Evolutionary conservation across 768 basidiomycete species (phyloP).

Genomic region (Trametes cinnabarina): DNA sequence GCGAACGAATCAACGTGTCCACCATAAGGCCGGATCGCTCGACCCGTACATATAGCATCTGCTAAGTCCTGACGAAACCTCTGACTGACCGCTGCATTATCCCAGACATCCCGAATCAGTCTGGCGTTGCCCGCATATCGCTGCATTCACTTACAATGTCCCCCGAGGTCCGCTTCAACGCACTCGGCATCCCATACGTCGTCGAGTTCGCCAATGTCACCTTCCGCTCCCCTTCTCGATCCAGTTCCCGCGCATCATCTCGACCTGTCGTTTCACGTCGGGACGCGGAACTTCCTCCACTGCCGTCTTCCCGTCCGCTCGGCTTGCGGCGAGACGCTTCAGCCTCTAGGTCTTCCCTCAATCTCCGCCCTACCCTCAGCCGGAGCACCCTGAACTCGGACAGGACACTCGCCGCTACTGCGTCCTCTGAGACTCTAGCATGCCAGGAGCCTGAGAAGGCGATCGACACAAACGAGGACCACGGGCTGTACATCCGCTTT

Average conservation of each 20-base stretch:
- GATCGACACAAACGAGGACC: not conserved
- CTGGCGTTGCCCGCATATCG: constrained; percentile 21
- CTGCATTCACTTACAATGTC: constrained; percentile 17
- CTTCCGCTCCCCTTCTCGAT: constrained; percentile 25
- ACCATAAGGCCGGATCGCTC: constrained; percentile 10
- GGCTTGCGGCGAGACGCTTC: not conserved
- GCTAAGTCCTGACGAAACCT: not conserved
- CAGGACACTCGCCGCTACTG: constrained; percentile 15
- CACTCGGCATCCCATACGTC: constrained; percentile 35
- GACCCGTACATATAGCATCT: not conserved
- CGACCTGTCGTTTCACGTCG: constrained; percentile 3
- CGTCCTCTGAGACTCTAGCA: constrained; percentile 23
- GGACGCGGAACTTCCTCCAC: not conserved
- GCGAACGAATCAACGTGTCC: constrained; percentile 1
- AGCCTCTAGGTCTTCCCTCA: constrained; percentile 8
- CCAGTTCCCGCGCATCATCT: constrained; percentile 10
- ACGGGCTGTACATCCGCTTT: constrained; percentile 27
- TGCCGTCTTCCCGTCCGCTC: not conserved
- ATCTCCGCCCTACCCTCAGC: constrained; percentile 6
- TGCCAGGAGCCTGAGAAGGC: not conserved
- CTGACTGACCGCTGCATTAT: not conserved
- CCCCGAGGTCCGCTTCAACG: constrained; percentile 32
- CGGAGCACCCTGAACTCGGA: constrained; percentile 9
- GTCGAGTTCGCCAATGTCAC: constrained; percentile 36
- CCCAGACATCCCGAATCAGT: constrained; percentile 4